These are phyloP conservation scores for Globisporangium mamillatum DNA, from an alignment of 352 stramenopile species.

Conservation along the genomic window DNA sequence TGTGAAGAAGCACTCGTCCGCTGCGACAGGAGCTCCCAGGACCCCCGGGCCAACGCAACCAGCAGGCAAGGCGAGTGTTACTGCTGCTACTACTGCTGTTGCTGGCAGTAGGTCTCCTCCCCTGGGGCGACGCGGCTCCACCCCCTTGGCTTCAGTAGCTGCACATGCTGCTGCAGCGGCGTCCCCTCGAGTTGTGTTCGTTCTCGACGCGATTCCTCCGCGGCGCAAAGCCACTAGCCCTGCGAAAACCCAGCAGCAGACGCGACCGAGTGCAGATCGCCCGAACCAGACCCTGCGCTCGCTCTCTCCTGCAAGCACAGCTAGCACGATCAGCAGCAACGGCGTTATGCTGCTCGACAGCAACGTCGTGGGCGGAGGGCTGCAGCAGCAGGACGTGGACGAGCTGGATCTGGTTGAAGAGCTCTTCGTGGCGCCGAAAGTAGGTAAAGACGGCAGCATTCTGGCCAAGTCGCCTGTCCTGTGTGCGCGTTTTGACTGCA, in stretches of 20 bases:
- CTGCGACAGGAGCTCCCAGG: neutral
- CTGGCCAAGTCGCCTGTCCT: constrained; percentile 67
- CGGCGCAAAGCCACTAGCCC: constrained; percentile 20
- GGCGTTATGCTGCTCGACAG: neutral
- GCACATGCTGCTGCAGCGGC: neutral
- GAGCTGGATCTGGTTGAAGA: constrained; percentile 71
- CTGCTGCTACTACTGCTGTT: neutral
- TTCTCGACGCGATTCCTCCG: constrained; percentile 71
- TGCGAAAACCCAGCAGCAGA: constrained; percentile 12
- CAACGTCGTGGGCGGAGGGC: too few species aligned
- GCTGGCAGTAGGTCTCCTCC: neutral
- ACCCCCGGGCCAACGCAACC: neutral
- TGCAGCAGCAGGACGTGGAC: constrained; percentile 42
- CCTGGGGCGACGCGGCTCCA: constrained; percentile 9
- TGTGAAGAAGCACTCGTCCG: too few species aligned
- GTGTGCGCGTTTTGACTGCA: constrained; percentile 71
- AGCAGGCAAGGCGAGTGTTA: neutral
- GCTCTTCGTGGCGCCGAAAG: constrained; percentile 48
- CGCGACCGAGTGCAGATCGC: neutral
- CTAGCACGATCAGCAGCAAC: constrained; percentile 29
- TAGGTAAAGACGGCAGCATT: constrained; percentile 60
- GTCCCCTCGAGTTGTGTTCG: constrained; percentile 55
- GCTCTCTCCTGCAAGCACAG: constrained; percentile 18
- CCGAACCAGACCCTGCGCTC: neutral
- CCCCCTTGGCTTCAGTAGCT: neutral